A percentile compares a stretch with the other conserved stretches of the same genome.
Evolutionary conservation across 345 rosid genomes (phyloP).

Genomic region (Tarenaya hassleriana): DNA sequence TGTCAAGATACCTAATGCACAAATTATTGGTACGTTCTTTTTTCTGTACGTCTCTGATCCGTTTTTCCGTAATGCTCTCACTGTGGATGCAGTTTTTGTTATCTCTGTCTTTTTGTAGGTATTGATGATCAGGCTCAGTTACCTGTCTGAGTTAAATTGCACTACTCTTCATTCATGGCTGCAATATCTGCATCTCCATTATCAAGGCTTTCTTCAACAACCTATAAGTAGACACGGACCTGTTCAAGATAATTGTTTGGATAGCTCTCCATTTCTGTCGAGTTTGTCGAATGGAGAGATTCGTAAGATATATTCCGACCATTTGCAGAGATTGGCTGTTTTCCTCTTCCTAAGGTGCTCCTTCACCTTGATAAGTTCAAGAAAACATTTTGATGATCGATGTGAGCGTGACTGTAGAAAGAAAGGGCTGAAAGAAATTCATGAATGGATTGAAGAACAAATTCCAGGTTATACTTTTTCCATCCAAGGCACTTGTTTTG

Average conservation of each 20-base stretch:
- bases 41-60: constrained; percentile 4
- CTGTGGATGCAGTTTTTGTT: constrained; percentile 4
- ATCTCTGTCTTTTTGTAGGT: constrained; percentile 45
- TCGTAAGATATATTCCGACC: constrained; percentile 27
- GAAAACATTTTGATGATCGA: constrained; percentile 29
- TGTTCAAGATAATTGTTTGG: constrained; percentile 43
- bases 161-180: constrained; percentile 51
- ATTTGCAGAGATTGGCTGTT: constrained; percentile 60
- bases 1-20: constrained; percentile 62
- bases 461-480: constrained; percentile 27
- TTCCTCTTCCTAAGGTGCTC: constrained; percentile 70
- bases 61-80: constrained; percentile 3
- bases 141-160: constrained; percentile 33
- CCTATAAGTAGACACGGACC: constrained; percentile 26
- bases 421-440: constrained; percentile 46
- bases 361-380: constrained; percentile 40
- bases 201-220: constrained; percentile 44
- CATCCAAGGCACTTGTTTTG: constrained; percentile 32
- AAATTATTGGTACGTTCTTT: constrained; percentile 62
- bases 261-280: constrained; percentile 68
- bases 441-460: constrained; percentile 54
- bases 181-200: constrained; percentile 57
- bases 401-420: constrained; percentile 35
- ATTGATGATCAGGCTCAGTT: constrained; percentile 70
- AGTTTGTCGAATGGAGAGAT: constrained; percentile 35